Percentiles rank a stretch among this genome's conserved stretches.
Evolutionary conservation across 1,284 basidiomycete species (phyloP).

Genomic region (Cryptococcus sp.): DNA sequence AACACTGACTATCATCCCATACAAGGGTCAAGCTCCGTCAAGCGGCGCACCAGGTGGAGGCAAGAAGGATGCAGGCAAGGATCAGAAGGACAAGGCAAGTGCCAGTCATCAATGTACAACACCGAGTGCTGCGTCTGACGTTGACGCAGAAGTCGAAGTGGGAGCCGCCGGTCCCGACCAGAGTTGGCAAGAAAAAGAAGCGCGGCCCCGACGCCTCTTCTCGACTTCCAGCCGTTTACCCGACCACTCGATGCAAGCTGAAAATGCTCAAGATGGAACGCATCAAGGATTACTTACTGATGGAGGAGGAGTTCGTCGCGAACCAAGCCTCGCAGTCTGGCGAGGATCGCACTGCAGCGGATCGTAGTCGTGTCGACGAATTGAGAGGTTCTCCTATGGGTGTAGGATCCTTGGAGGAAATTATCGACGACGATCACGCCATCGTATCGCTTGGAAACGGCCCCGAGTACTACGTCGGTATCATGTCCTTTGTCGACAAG

Average conservation of each 20-base stretch:
- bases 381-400: conserved; percentile 94
- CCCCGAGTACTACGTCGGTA: conserved; percentile 96
- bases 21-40: conserved; percentile 77
- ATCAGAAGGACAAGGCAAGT: conserved; percentile 63
- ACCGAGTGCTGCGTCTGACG: conserved; percentile 4
- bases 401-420: conserved; percentile 96
- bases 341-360: conserved; percentile 95
- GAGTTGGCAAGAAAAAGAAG: conserved; percentile 95
- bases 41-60: conserved; percentile 57
- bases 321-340: conserved; percentile 86
- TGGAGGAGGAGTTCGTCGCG: conserved; percentile 97
- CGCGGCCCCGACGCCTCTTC: conserved; percentile 87
- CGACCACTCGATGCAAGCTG: conserved; percentile 92
- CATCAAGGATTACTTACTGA: conserved; percentile 95
- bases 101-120: not conserved
- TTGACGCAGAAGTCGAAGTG: conserved; percentile 67
- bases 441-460: conserved; percentile 95
- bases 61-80: conserved; percentile 56
- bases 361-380: conserved; percentile 91
- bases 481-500: conserved; percentile 99
- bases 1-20: not conserved
- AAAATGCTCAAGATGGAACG: conserved; percentile 95
- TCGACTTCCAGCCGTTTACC: conserved; percentile 90
- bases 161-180: conserved; percentile 97
- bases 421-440: conserved; percentile 99